These are phyloP conservation scores for Acanthamoeba lenticulata DNA, from an alignment of 208 protist species.

Conservation along the genomic window DNA sequence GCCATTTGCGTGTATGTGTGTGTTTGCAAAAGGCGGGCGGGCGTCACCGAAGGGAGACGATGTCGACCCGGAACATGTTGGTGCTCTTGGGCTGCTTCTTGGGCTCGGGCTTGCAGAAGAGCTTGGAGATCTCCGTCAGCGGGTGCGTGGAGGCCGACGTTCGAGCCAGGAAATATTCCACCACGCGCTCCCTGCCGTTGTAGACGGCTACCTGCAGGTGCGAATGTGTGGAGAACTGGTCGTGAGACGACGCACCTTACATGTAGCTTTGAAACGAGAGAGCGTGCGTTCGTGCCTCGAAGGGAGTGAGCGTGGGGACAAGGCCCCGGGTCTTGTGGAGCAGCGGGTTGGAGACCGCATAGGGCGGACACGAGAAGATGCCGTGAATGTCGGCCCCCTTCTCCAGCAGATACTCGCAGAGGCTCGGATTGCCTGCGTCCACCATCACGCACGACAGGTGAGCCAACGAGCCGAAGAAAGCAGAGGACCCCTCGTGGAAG, in stretches of 20 bases:
- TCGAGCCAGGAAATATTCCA: background rate
- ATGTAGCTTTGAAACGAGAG: background rate
- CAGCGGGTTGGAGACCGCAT: conserved; percentile 2
- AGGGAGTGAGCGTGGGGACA: background rate
- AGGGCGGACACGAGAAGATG: background rate
- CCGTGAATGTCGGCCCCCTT: conserved; percentile 14
- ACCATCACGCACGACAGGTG: too few relatives aligned
- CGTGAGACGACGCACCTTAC: background rate
- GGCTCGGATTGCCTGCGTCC: background rate
- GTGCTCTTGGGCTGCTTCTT: background rate
- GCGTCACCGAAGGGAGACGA: background rate
- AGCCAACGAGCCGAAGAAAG: background rate
- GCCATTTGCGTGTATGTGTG: too few relatives aligned
- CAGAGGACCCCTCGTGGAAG: too few relatives aligned
- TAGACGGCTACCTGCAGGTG: background rate
- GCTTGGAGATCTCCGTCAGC: conserved; percentile 18
- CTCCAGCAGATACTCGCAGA: background rate
- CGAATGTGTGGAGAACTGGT: background rate
- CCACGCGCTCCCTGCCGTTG: background rate
- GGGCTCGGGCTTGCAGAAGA: conserved; percentile 34
- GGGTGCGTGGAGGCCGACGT: background rate
- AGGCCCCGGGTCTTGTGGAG: conserved; percentile 12
- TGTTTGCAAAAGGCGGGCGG: background rate
- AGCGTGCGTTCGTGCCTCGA: background rate
- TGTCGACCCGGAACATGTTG: conserved; percentile 4